phyloP scores from a whole-genome alignment of 176 grass and related monocot genomes.

The Metroxylon sagu region DNA sequence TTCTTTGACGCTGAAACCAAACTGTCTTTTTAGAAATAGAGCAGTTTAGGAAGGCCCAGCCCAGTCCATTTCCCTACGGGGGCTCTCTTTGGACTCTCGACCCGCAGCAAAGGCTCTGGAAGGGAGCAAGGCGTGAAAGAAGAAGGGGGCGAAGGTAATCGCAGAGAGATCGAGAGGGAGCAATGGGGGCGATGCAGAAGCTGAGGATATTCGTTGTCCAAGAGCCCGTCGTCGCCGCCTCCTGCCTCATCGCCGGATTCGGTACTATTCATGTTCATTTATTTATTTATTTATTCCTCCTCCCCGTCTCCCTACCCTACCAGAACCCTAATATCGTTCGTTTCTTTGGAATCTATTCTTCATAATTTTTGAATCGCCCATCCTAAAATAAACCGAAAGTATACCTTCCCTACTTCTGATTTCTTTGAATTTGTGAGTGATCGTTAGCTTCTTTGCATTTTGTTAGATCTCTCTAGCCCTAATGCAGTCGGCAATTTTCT shows the following conservation, averaged over 20 bases:
- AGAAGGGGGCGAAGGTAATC: neutral
- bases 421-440: too few relatives aligned
- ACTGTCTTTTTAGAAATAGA: too few relatives aligned
- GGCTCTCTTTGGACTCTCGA: too few relatives aligned
- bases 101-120: too few relatives aligned
- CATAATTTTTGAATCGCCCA: neutral
- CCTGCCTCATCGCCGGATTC: constrained; percentile 82
- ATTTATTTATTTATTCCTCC: neutral
- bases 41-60: too few relatives aligned
- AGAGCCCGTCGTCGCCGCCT: constrained; percentile 78
- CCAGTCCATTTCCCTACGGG: too few relatives aligned
- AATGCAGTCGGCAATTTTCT: too few relatives aligned
- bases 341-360: neutral
- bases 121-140: neutral
- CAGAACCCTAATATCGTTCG: constrained; percentile 10
- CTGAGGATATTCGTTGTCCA: constrained; percentile 78
- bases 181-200: constrained; percentile 62
- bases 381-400: neutral
- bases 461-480: too few relatives aligned
- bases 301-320: constrained; percentile 1
- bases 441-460: too few relatives aligned
- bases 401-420: too few relatives aligned
- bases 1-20: too few relatives aligned
- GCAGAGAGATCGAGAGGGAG: constrained; percentile 1
- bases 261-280: constrained; percentile 19